Conservation (phyloP, 257 asterid genomes). For the Solanum paucissectum region DNA sequence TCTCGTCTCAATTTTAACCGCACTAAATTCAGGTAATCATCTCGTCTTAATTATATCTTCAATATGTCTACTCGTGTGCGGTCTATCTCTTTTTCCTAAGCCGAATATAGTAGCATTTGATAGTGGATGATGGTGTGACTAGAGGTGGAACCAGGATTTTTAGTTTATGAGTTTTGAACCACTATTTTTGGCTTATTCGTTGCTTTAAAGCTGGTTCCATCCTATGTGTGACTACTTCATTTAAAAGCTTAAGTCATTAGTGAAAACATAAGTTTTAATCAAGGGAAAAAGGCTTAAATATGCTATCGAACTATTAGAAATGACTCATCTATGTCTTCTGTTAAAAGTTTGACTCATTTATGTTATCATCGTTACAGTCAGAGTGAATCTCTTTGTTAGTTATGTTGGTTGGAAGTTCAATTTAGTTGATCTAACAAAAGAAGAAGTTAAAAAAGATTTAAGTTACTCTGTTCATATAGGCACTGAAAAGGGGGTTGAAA, state of each 20-base stretch:
- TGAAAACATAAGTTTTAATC: background rate
- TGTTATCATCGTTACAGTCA: background rate
- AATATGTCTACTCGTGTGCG: background rate
- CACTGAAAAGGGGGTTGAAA: background rate
- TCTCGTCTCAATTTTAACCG: constrained; percentile 42
- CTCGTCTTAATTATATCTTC: background rate
- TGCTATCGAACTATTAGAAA: background rate
- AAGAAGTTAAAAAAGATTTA: background rate
- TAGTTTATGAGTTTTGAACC: background rate
- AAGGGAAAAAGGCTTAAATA: too few species aligned
- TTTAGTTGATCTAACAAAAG: background rate
- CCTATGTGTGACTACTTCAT: background rate
- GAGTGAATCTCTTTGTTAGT: background rate
- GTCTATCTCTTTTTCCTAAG: background rate
- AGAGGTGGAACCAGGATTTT: background rate
- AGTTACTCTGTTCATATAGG: background rate
- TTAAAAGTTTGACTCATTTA: background rate
- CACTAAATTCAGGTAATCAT: constrained; percentile 35
- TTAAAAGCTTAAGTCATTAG: background rate
- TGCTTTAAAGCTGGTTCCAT: background rate
- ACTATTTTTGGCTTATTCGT: background rate
- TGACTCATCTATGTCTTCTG: background rate
- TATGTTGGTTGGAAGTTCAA: background rate
- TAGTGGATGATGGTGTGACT: background rate
- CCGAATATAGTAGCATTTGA: background rate